Base-by-base conservation (phyloP, 2,329 filamentous ascomycete species). In the Penicillium oxalicum region DNA sequence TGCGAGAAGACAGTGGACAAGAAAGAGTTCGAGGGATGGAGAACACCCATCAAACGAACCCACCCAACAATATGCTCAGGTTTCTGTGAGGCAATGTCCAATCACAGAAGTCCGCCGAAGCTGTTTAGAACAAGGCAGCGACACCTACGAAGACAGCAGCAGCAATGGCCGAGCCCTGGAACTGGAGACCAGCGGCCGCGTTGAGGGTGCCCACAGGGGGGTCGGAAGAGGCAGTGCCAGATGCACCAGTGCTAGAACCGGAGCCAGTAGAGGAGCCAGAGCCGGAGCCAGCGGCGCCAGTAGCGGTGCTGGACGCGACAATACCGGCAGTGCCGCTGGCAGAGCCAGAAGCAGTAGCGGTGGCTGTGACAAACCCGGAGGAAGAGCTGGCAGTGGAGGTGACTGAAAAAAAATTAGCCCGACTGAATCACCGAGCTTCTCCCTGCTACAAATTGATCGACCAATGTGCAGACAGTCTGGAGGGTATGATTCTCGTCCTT, bases 101-200 rank as follows among this genome's bases (percentile, higher is more conserved):
- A 34, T 39, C n/a, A 39, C 25, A 27, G 29, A 5, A 26, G 40
- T 9, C 38, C 18, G 7, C 13, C 9, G 29, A 13, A 13, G 7
- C 13, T 13, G 26, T 34, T 65, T 61, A 72, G 55, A 73, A 56
- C 29, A 67, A 61, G 39, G 66, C 68, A 18, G 67, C 68, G 38
- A 70, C 64, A 36, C 70, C 71, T 32, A 70, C 57, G 49, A 72
- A 69, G n/a, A 70, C 63, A 36, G 68, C 68, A 38, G 70, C 66
- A 41, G 64, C 67, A 44, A 71, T 64, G 6, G 65, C 64, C 40
- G 64, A 65, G 29, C 65, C 61, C 32, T 69, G 68, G 40, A 67
- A 61, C 32, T 68, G 64, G 32, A 64, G 62, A 49, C 63, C 62
- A 26, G 64, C 61, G 8, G 55, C 50, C 41, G 59, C 53, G 12